Base-by-base conservation (phyloP, 2,329 filamentous ascomycete species). In the Trematosphaeria pertusa region DNA sequence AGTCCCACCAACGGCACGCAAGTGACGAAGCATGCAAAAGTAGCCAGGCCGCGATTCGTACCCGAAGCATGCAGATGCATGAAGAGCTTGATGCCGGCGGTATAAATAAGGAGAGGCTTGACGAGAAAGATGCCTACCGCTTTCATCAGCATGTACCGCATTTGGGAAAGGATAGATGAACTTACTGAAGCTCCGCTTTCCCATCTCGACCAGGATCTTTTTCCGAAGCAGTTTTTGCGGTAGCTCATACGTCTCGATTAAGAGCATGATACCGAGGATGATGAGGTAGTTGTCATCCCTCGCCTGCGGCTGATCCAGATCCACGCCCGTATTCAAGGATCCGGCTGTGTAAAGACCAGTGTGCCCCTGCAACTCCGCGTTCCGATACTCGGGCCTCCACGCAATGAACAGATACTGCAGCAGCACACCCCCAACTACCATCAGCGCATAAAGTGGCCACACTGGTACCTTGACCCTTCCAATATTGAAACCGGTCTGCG, bases 1-100 rank as follows among this genome's bases (percentile, higher is more conserved):
- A 65, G 2, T 1, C 45, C 52, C 3, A 56, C 46, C 11, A 51
- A 31, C 4, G 64, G 52, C 15, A 61, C 46, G 24, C 62, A 67
- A 5, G 60, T 55, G 9, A 62, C 26, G 28, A 70, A 57, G 43
- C 58, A 62, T 17, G 58, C 53, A 11, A 67, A 50, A 0, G 56
- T 59, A 15, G 53, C 56, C 6, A 53, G 15, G 11, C 48, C 40
- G 14, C 37, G 44, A 20, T 42, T 48, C 22, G 41, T 45, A 5
- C 61, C 57, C 5, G 48, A 20, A 14, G 33, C 30, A 39, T 59
- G 48, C 42, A 68, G 50, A 36, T 58, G 48, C 34, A 63, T 26
- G 83, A 87, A 75, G 3, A 71, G 48, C 40, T 71, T 72, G 58
- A 78, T 74, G 36, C 74, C 74, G 10, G 67, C 64, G 1, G 69